phyloP scores from a whole-genome alignment of 2,329 filamentous ascomycete genomes.

The Phyllosticta citribraziliensis region DNA sequence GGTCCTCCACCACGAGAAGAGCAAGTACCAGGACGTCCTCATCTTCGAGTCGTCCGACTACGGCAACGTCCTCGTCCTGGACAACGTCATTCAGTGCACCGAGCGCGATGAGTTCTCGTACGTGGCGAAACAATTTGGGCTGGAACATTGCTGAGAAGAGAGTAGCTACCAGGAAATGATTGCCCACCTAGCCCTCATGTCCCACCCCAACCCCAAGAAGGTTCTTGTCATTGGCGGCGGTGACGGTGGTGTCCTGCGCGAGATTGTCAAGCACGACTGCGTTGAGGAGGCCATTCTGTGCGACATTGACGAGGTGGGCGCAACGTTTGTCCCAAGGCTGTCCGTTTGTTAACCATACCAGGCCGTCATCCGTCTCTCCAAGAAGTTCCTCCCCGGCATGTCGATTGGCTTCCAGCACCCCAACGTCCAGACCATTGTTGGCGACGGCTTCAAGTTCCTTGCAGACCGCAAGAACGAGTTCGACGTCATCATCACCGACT shows the following conservation, averaged over 20 bases:
- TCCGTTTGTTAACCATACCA: conserved; percentile 5
- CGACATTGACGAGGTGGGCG: conserved; percentile 83
- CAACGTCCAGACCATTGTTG: conserved; percentile 84
- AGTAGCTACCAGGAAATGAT: conserved; percentile 96
- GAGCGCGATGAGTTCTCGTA: conserved; percentile 96
- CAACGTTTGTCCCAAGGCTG: not conserved
- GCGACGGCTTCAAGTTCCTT: conserved; percentile 98
- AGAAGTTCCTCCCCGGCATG: conserved; percentile 96
- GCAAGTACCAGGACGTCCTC: conserved; percentile 96
- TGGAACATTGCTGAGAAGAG: not conserved
- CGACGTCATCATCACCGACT: conserved; percentile 99
- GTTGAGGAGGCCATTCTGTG: conserved; percentile 94
- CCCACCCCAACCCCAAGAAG: conserved; percentile 96
- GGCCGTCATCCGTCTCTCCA: conserved; percentile 96
- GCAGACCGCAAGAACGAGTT: conserved; percentile 94
- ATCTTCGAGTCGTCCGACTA: conserved; percentile 98
- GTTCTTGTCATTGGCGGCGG: conserved; percentile 97
- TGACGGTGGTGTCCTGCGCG: conserved; percentile 92
- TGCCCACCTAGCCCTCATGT: conserved; percentile 95
- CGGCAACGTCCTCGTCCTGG: conserved; percentile 89
- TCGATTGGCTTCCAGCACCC: conserved; percentile 86
- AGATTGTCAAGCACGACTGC: conserved; percentile 97
- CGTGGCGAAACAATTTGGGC: conserved; percentile 16
- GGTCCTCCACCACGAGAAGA: conserved; percentile 98
- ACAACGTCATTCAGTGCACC: conserved; percentile 98